Percentiles rank a stretch among this genome's conserved stretches.
phyloP scores from a whole-genome alignment of 2,329 filamentous ascomycete species.

The Aspergillus sp. region DNA sequence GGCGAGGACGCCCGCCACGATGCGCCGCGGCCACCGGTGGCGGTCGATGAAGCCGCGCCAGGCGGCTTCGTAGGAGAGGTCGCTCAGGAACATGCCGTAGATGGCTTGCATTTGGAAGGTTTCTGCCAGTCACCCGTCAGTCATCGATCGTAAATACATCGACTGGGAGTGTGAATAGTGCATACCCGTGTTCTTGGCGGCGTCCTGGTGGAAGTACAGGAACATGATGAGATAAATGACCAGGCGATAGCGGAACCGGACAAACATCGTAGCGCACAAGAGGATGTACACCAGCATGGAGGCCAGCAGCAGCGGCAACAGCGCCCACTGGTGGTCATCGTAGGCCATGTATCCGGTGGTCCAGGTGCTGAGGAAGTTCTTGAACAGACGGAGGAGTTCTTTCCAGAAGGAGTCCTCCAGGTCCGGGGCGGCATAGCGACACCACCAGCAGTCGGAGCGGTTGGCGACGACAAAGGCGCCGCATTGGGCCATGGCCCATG shows the following conservation, averaged over 20 bases:
- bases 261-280: slow-evolving; percentile 43
- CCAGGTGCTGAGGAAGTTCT: slow-evolving; percentile 50
- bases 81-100: slow-evolving; percentile 53
- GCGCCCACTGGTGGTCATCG: slow-evolving; percentile 57
- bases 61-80: slow-evolving; percentile 47
- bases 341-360: slow-evolving; percentile 52
- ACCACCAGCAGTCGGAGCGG: slow-evolving; percentile 52
- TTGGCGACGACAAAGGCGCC: slow-evolving; percentile 50
- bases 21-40: slow-evolving; percentile 40
- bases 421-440: slow-evolving; percentile 50
- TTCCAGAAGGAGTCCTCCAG: slow-evolving; percentile 43
- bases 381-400: slow-evolving; percentile 46
- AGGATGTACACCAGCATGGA: slow-evolving; percentile 53
- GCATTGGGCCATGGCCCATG: slow-evolving; percentile 50
- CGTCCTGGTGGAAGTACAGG: slow-evolving; percentile 51
- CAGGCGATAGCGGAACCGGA: slow-evolving; percentile 49
- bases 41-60: slow-evolving; percentile 47
- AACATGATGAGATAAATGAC: slow-evolving; percentile 48
- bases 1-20: slow-evolving; percentile 39
- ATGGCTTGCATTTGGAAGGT: slow-evolving; percentile 55
- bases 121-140: slow-evolving; percentile 39
- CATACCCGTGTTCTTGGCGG: slow-evolving; percentile 47
- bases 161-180: no score
- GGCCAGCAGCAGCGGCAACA: slow-evolving; percentile 50
- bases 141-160: no score